Percentiles rank a stretch among this genome's conserved stretches.
Evolutionary conservation across 2,329 filamentous ascomycete species (phyloP).

Genomic region (Acrocalymma vagum): DNA sequence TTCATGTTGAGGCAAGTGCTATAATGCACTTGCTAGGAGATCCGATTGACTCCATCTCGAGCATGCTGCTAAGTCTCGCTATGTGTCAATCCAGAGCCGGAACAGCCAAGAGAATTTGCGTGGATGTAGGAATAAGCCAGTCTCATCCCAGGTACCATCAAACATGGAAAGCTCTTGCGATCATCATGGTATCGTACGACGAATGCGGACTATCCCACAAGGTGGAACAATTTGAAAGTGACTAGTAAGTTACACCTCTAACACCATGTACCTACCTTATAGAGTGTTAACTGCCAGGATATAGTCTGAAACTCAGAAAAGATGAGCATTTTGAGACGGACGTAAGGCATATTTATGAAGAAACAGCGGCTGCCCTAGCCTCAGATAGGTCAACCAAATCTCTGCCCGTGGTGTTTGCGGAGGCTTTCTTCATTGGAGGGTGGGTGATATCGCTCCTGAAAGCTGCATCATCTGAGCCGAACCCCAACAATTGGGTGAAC

Average conservation of each 20-base stretch:
- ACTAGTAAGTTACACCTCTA: constrained; percentile 18
- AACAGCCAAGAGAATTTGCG: constrained; percentile 17
- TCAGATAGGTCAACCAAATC: constrained; percentile 22
- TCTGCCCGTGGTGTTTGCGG: constrained; percentile 24
- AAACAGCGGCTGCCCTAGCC: constrained; percentile 20
- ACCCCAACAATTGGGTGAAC: constrained; percentile 25
- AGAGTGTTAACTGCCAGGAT: constrained; percentile 3
- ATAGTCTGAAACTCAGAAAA: constrained; percentile 6
- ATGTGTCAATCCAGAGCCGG: constrained; percentile 15
- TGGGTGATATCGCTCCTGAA: constrained; percentile 27
- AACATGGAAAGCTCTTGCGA: constrained; percentile 25
- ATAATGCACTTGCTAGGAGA: constrained; percentile 27
- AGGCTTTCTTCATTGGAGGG: constrained; percentile 24
- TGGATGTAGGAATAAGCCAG: constrained; percentile 2
- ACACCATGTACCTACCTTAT: too few species aligned
- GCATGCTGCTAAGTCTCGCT: constrained; percentile 22
- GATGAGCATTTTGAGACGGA: constrained; percentile 13
- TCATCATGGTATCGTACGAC: constrained; percentile 30
- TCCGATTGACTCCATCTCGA: constrained; percentile 25
- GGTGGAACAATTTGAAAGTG: constrained; percentile 7
- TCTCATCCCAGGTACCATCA: constrained; percentile 11
- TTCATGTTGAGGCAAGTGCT: constrained; percentile 17
- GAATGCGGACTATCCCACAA: constrained; percentile 22
- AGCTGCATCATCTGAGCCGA: constrained; percentile 23
- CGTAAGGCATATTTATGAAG: constrained; percentile 23